Percentiles rank a stretch among this genome's conserved stretches.
phyloP scores from a whole-genome alignment of 495 filamentous ascomycete species.

The Hypoxylon perforatum region DNA sequence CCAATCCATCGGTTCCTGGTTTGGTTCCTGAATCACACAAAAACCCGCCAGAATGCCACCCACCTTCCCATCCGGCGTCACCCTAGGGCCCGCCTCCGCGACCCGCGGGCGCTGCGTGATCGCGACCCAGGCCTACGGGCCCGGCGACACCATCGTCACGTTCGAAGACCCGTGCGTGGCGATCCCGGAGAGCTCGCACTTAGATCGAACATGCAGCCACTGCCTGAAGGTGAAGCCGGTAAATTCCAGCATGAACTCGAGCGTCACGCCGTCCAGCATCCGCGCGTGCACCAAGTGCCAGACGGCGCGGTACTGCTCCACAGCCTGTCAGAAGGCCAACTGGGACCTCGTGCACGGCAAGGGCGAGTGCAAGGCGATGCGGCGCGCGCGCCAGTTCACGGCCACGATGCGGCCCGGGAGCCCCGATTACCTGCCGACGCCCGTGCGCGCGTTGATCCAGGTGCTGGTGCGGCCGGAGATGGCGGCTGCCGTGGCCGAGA shows the following conservation, averaged over 20 bases:
- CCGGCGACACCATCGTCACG: constrained; percentile 55
- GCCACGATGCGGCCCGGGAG: not conserved
- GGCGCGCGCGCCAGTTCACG: constrained; percentile 34
- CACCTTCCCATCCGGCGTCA: constrained; percentile 29
- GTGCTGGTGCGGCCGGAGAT: constrained; percentile 51
- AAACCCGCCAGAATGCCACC: constrained; percentile 16
- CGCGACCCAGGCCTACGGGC: constrained; percentile 45
- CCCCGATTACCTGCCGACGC: constrained; percentile 55
- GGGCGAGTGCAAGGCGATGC: constrained; percentile 61
- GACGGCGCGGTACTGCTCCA: constrained; percentile 62
- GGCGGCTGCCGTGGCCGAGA: constrained; percentile 34
- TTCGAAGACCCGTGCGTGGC: constrained; percentile 54
- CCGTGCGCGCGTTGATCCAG: constrained; percentile 59
- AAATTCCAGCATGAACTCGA: not conserved
- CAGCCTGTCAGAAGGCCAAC: constrained; percentile 64
- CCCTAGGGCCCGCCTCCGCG: constrained; percentile 14
- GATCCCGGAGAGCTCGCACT: constrained; percentile 52
- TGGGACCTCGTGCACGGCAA: constrained; percentile 64
- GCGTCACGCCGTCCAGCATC: constrained; percentile 37
- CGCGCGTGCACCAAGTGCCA: constrained; percentile 63
- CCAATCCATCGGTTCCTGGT: not conserved
- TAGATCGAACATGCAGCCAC: constrained; percentile 54
- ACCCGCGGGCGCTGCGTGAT: constrained; percentile 51
- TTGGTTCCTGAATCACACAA: too few relatives aligned
- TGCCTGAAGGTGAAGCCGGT: constrained; percentile 44